These are phyloP conservation scores for Gentiana straminea DNA, from an alignment of 257 asterid species.

Conservation along the genomic window DNA sequence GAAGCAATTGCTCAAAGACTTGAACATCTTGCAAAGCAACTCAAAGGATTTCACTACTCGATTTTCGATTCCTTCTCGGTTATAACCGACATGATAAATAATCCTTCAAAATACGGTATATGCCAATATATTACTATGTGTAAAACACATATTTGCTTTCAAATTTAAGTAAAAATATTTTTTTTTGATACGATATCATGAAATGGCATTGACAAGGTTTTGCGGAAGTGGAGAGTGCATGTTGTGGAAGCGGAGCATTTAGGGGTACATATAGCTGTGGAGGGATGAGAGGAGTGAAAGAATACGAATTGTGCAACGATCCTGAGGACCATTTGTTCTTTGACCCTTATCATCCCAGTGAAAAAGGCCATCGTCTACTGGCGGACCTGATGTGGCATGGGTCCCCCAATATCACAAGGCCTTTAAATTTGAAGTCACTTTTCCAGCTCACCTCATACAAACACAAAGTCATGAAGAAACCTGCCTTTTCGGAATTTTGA, in stretches of 20 bases:
- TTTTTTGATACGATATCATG: too few species aligned
- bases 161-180: not conserved
- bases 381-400: constrained; percentile 38
- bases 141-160: not conserved
- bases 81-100: constrained; percentile 8
- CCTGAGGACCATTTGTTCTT: constrained; percentile 33
- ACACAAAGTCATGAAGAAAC: too few species aligned
- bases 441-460: constrained; percentile 5
- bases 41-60: constrained; percentile 16
- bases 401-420: constrained; percentile 9
- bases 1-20: constrained; percentile 8
- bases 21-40: constrained; percentile 11
- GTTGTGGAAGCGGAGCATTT: constrained; percentile 50
- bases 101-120: constrained; percentile 18
- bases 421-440: constrained; percentile 25
- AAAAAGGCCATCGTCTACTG: constrained; percentile 29
- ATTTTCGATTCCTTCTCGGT: constrained; percentile 11
- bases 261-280: constrained; percentile 47
- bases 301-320: constrained; percentile 31
- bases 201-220: constrained; percentile 24
- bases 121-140: too few species aligned
- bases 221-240: constrained; percentile 36
- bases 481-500: too few species aligned
- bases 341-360: constrained; percentile 49
- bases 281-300: constrained; percentile 35